Evolutionary conservation across 2,329 filamentous ascomycete species (phyloP).

Genomic region (Beauveria brongniartii): DNA sequence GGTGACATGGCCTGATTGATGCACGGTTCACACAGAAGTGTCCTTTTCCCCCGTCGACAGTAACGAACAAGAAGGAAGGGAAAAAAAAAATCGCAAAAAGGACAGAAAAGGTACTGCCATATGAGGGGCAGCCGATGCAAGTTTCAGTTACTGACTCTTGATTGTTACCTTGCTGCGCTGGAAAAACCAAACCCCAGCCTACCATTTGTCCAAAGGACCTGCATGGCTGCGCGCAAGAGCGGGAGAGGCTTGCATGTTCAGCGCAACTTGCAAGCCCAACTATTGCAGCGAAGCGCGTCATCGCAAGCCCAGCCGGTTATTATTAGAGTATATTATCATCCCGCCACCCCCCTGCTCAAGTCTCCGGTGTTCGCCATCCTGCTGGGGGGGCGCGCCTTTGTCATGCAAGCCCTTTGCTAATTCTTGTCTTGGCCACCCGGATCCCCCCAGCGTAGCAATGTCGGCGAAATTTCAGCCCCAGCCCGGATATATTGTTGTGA

Average conservation of each 20-base stretch:
- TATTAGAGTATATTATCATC: neutral
- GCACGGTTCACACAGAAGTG: too few relatives aligned
- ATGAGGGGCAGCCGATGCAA: neutral
- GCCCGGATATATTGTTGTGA: neutral
- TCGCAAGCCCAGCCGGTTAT: neutral
- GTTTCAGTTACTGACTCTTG: neutral
- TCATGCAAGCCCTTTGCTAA: neutral
- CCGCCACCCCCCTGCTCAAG: too few relatives aligned
- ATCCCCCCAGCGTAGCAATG: too few relatives aligned
- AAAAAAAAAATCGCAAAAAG: neutral
- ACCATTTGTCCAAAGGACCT: neutral
- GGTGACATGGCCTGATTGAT: too few relatives aligned
- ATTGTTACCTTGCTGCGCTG: neutral
- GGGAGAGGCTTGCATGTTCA: constrained; percentile 4
- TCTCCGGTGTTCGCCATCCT: neutral
- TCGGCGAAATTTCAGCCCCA: neutral
- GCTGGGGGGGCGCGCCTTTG: neutral
- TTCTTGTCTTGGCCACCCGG: neutral
- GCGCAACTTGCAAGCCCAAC: neutral
- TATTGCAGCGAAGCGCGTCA: neutral
- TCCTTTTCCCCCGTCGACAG: too few relatives aligned
- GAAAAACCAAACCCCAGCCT: neutral
- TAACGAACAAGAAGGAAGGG: neutral
- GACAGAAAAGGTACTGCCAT: neutral
- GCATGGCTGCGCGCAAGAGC: neutral